phyloP scores from a whole-genome alignment of 2,329 filamentous ascomycete species.

The Cryphonectria radicalis region DNA sequence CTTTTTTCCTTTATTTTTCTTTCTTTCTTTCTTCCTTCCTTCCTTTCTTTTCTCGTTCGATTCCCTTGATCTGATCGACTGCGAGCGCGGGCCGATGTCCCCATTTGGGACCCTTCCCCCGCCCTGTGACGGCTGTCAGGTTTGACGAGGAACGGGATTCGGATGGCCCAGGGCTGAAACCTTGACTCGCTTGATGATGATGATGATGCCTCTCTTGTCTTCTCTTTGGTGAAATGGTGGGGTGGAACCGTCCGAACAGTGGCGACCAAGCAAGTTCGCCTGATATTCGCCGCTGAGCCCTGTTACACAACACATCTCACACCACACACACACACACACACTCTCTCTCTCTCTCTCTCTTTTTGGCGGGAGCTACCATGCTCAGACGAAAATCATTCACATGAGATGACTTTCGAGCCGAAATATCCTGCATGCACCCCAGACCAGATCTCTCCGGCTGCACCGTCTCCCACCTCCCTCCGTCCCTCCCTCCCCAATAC shows the following conservation, averaged over 20 bases:
- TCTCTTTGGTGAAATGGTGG: neutral
- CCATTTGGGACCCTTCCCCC: slow-evolving; percentile 6
- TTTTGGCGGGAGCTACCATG: neutral
- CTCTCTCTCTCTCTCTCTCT: neutral
- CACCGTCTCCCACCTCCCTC: neutral
- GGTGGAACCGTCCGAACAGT: neutral
- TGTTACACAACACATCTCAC: slow-evolving; percentile 11
- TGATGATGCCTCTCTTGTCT: neutral
- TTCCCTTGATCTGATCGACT: slow-evolving; percentile 5
- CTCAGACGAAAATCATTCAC: neutral
- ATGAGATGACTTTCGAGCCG: neutral
- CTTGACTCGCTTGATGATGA: neutral
- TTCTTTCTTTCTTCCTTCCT: neutral
- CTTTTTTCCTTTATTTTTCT: neutral
- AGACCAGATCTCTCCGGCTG: slow-evolving; percentile 6
- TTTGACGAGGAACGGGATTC: slow-evolving; percentile 11
- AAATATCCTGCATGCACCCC: slow-evolving; percentile 8
- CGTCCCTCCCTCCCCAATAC: neutral
- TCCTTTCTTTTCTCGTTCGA: neutral
- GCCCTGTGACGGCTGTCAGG: slow-evolving; percentile 1
- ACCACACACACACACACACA: neutral
- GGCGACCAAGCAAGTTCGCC: neutral
- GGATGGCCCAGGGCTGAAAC: slow-evolving; percentile 10
- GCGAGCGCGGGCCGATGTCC: slow-evolving; percentile 14
- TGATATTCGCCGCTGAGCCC: neutral